Evolutionary conservation across 2,329 filamentous ascomycete genomes (phyloP).

Genomic region (Lachnellula cervina): DNA sequence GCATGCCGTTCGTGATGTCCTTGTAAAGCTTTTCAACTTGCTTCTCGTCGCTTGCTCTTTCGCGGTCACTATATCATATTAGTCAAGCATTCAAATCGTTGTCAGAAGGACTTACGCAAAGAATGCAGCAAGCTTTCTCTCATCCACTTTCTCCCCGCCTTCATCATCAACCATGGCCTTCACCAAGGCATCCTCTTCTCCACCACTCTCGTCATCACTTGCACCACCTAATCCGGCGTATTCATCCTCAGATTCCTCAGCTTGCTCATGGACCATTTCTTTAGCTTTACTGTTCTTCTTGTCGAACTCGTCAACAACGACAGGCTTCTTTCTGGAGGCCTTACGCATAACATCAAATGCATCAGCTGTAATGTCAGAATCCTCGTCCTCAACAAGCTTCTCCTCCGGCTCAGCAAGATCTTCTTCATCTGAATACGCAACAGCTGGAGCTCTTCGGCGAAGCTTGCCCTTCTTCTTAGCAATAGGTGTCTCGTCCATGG

Average conservation of each 20-base stretch:
- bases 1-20: slow-evolving; percentile 82
- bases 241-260: slow-evolving; percentile 96
- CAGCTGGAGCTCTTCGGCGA: slow-evolving; percentile 40
- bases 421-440: slow-evolving; percentile 38
- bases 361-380: slow-evolving; percentile 35
- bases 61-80: slow-evolving; percentile 57
- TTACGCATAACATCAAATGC: slow-evolving; percentile 58
- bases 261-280: slow-evolving; percentile 85
- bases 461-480: slow-evolving; percentile 56
- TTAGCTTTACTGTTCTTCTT: slow-evolving; percentile 84
- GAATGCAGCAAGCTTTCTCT: slow-evolving; percentile 76
- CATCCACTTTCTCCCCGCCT: slow-evolving; percentile 70
- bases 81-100: slow-evolving; percentile 5
- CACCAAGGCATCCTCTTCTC: slow-evolving; percentile 68
- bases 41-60: slow-evolving; percentile 77
- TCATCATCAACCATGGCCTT: slow-evolving; percentile 89
- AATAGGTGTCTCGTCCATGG: slow-evolving; percentile 59
- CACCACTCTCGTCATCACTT: slow-evolving; percentile 79
- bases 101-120: slow-evolving; percentile 66
- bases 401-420: slow-evolving; percentile 21
- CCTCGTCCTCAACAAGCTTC: slow-evolving; percentile 23
- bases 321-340: slow-evolving; percentile 54
- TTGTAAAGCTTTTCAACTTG: slow-evolving; percentile 87
- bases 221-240: slow-evolving; percentile 89
- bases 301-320: slow-evolving; percentile 57